A percentile compares a stretch with the other conserved stretches of the same genome.
These are phyloP conservation scores for Evernia prunastri DNA, from an alignment of 495 filamentous ascomycete species.

Conservation along the genomic window DNA sequence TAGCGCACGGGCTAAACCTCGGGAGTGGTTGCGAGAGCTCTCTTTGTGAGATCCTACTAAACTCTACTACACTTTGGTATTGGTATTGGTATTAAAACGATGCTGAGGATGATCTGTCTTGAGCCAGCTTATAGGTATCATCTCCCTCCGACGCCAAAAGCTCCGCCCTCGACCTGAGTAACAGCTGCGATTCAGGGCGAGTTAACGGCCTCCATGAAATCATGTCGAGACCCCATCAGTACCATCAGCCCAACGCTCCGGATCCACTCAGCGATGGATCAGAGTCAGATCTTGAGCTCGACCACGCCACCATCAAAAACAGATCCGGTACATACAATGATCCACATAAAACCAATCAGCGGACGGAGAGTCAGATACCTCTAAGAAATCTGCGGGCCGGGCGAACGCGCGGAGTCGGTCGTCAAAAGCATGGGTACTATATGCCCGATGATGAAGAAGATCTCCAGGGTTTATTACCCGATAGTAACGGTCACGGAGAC, in stretches of 20 bases:
- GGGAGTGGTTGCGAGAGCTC: not conserved
- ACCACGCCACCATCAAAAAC: conserved; percentile 45
- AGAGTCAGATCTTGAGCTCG: conserved; percentile 59
- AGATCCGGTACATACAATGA: conserved; percentile 30
- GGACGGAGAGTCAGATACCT: conserved; percentile 52
- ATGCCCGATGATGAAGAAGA: conserved; percentile 45
- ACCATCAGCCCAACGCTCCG: conserved; percentile 44
- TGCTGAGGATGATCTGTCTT: not conserved
- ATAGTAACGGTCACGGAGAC: conserved; percentile 42
- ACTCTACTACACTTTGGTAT: not conserved
- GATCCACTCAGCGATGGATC: conserved; percentile 48
- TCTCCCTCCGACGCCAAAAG: not conserved
- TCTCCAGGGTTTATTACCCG: conserved; percentile 48
- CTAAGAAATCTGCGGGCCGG: conserved; percentile 65
- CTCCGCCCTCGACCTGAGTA: not conserved
- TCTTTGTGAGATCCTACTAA: not conserved
- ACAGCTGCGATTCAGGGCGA: not conserved
- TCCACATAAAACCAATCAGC: conserved; percentile 39
- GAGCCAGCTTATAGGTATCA: not conserved
- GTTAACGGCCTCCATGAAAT: conserved; percentile 15
- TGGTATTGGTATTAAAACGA: not conserved
- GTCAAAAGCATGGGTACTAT: conserved; percentile 38
- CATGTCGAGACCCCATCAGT: conserved; percentile 31
- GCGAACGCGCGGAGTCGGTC: conserved; percentile 55
- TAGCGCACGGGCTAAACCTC: conserved; percentile 1